phyloP scores from a whole-genome alignment of 1,139 yeast genomes.

The Yamadazyma diospyri region DNA sequence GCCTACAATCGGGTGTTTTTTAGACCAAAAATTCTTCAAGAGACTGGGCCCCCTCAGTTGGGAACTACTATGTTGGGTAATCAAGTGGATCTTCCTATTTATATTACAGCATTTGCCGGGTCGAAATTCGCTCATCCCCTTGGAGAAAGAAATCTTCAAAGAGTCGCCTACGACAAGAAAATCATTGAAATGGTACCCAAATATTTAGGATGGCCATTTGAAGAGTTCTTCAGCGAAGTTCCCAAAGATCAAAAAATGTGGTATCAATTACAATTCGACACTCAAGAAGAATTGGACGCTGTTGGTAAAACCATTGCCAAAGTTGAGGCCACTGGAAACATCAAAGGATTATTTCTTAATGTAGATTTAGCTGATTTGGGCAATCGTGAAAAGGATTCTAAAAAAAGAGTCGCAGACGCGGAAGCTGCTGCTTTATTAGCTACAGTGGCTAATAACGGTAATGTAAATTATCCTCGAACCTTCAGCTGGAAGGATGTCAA shows the following conservation, averaged over 20 bases:
- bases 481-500: slow-evolving; percentile 46
- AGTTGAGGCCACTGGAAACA: slow-evolving; percentile 22
- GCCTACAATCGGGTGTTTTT: slow-evolving; percentile 71
- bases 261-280: too few relatives aligned
- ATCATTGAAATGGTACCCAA: slow-evolving; percentile 58
- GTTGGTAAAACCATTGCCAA: slow-evolving; percentile 24
- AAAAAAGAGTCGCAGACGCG: slow-evolving; percentile 21
- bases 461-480: slow-evolving; percentile 22
- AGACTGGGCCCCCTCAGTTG: slow-evolving; percentile 51
- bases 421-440: slow-evolving; percentile 21
- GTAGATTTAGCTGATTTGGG: slow-evolving; percentile 1
- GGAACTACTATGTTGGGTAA: slow-evolving; percentile 45
- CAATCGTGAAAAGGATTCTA: not conserved
- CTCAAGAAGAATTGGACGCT: slow-evolving; percentile 15
- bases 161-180: slow-evolving; percentile 42
- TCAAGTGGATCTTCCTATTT: slow-evolving; percentile 48
- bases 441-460: slow-evolving; percentile 8
- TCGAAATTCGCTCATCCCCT: slow-evolving; percentile 38
- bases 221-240: slow-evolving; percentile 25
- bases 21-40: slow-evolving; percentile 69
- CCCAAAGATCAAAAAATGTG: slow-evolving; percentile 38
- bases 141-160: slow-evolving; percentile 39
- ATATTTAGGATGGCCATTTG: slow-evolving; percentile 48
- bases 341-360: slow-evolving; percentile 18
- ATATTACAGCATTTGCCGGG: slow-evolving; percentile 58